A percentile compares a stretch with the other conserved stretches of the same genome.
Conservation (phyloP, 1,284 basidiomycete genomes). For the Coniferiporia sulphurascens region DNA sequence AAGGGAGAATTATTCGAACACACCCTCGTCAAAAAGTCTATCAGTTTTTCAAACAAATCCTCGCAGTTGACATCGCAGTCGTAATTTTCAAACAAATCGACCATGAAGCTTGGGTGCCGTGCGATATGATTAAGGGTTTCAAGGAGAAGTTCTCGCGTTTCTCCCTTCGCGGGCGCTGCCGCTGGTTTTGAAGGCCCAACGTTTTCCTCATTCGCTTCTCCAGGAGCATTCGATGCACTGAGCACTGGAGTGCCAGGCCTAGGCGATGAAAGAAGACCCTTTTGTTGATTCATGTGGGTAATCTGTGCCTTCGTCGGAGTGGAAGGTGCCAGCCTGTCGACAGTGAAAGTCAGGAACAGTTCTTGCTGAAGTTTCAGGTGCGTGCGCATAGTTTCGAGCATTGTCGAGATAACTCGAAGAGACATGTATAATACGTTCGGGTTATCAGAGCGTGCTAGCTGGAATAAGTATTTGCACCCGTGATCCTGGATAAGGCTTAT, state of each 20-base stretch:
- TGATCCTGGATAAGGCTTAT: slow-evolving; percentile 75
- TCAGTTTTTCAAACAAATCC: slow-evolving; percentile 89
- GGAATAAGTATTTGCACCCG: slow-evolving; percentile 95
- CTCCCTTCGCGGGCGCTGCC: slow-evolving; percentile 77
- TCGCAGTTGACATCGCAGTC: slow-evolving; percentile 97
- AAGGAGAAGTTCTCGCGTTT: slow-evolving; percentile 86
- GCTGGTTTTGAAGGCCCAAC: slow-evolving; percentile 51
- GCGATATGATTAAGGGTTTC: slow-evolving; percentile 85
- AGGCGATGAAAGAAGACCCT: slow-evolving; percentile 36
- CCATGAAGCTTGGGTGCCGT: slow-evolving; percentile 84
- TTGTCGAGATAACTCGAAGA: slow-evolving; percentile 81
- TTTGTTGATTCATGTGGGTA: slow-evolving; percentile 23
- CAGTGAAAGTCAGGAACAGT: slow-evolving; percentile 88
- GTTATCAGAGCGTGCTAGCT: slow-evolving; percentile 88
- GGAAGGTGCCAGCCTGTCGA: slow-evolving; percentile 80
- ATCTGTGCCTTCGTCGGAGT: slow-evolving; percentile 26
- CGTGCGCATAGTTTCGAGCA: slow-evolving; percentile 85
- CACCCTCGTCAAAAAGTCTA: slow-evolving; percentile 87
- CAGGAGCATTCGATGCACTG: slow-evolving; percentile 33
- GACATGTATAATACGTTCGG: slow-evolving; percentile 74
- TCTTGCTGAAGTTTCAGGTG: slow-evolving; percentile 97
- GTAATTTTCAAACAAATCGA: slow-evolving; percentile 94
- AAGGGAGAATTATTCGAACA: background rate
- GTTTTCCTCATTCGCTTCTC: slow-evolving; percentile 46
- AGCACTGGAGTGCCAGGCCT: slow-evolving; percentile 52